These are phyloP conservation scores for Fagus crenata DNA, from an alignment of 306 rosid genomes.

Conservation along the genomic window DNA sequence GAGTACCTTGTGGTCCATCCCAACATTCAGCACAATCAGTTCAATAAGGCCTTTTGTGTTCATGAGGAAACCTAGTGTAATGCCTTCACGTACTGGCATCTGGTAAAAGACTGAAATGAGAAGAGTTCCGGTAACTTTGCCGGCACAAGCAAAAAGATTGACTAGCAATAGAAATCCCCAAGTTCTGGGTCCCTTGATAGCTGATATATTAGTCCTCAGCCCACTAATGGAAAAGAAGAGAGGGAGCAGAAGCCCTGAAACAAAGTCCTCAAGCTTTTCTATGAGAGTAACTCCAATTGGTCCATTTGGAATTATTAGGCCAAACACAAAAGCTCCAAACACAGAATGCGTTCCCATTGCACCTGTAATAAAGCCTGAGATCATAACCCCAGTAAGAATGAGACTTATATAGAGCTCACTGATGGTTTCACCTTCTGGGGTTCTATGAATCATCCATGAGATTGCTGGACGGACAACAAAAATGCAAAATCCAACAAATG, in stretches of 20 bases:
- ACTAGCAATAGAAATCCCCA: conserved; percentile 61
- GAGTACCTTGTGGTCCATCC: conserved; percentile 75
- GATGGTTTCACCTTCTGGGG: conserved; percentile 82
- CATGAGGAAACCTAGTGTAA: conserved; percentile 81
- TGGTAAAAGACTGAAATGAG: conserved; percentile 51
- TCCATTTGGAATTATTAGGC: conserved; percentile 83
- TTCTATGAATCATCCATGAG: conserved; percentile 57
- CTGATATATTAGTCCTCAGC: conserved; percentile 57
- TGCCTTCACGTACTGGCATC: conserved; percentile 68
- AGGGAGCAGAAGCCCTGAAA: conserved; percentile 85
- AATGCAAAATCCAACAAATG: conserved; percentile 54
- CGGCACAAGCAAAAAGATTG: conserved; percentile 61
- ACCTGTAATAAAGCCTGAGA: conserved; percentile 83
- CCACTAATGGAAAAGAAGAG: conserved; percentile 90
- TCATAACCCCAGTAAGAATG: conserved; percentile 86
- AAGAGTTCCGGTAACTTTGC: conserved; percentile 72
- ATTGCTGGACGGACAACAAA: conserved; percentile 61
- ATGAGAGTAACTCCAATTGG: conserved; percentile 79
- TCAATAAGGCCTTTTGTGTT: conserved; percentile 94
- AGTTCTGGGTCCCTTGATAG: conserved; percentile 36
- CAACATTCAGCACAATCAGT: conserved; percentile 84
- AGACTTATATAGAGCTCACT: conserved; percentile 74
- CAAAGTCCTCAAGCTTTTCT: conserved; percentile 93
- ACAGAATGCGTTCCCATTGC: conserved; percentile 92
- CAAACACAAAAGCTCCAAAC: conserved; percentile 93